phyloP scores from a whole-genome alignment of 1,139 yeast genomes.

The Candida sanyaensis region DNA sequence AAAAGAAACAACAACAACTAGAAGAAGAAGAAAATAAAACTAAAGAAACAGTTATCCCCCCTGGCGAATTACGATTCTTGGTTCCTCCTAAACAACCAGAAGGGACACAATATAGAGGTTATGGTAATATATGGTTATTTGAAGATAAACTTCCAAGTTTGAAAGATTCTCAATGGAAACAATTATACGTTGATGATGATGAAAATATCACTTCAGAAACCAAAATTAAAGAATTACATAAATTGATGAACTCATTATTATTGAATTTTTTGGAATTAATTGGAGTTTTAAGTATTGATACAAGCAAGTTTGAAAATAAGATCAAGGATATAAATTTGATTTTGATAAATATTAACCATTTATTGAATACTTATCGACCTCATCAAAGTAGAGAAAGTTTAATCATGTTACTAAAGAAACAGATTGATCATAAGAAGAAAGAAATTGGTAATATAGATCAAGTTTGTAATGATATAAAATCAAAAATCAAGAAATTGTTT shows the following conservation, averaged over 20 bases:
- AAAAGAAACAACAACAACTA: slow-evolving; percentile 9
- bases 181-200: slow-evolving; percentile 54
- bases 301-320: slow-evolving; percentile 63
- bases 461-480: slow-evolving; percentile 46
- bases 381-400: slow-evolving; percentile 86
- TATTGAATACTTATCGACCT: slow-evolving; percentile 82
- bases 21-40: slow-evolving; percentile 3
- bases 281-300: slow-evolving; percentile 71
- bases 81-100: slow-evolving; percentile 68
- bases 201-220: slow-evolving; percentile 50
- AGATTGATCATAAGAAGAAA: slow-evolving; percentile 51
- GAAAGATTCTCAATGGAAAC: slow-evolving; percentile 66
- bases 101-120: slow-evolving; percentile 67
- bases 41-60: slow-evolving; percentile 16
- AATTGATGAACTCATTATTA: slow-evolving; percentile 65
- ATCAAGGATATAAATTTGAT: slow-evolving; percentile 72
- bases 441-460: slow-evolving; percentile 56
- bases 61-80: slow-evolving; percentile 52
- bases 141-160: slow-evolving; percentile 70
- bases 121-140: slow-evolving; percentile 81
- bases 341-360: slow-evolving; percentile 81
- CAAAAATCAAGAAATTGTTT: slow-evolving; percentile 35
- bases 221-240: slow-evolving; percentile 68
- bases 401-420: slow-evolving; percentile 67
- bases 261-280: slow-evolving; percentile 73